Conservation (phyloP, 495 filamentous ascomycete genomes). For the Aspergillus leporis region DNA sequence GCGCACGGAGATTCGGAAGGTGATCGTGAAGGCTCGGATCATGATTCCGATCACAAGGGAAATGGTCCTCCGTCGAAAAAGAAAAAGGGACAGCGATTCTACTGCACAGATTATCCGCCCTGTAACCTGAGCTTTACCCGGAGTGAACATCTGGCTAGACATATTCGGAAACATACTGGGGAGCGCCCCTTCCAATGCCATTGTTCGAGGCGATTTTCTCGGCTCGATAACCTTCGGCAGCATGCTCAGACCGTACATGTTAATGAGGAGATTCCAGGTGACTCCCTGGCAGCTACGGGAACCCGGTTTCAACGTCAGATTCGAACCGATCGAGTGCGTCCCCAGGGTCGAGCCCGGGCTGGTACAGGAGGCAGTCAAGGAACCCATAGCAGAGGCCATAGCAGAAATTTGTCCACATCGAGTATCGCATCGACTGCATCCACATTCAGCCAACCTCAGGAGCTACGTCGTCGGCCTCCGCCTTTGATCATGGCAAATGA, state of each 20-base stretch:
- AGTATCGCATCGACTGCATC: slow-evolving; percentile 79
- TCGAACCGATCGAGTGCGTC: slow-evolving; percentile 78
- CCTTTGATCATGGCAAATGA: slow-evolving; percentile 84
- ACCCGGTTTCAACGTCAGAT: slow-evolving; percentile 94
- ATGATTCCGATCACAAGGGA: slow-evolving; percentile 54
- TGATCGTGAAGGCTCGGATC: slow-evolving; percentile 73
- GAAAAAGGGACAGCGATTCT: slow-evolving; percentile 96
- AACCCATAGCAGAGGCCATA: slow-evolving; percentile 72
- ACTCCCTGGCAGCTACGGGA: slow-evolving; percentile 91
- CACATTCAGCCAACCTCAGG: slow-evolving; percentile 59
- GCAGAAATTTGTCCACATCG: slow-evolving; percentile 79
- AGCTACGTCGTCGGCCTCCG: slow-evolving; percentile 71
- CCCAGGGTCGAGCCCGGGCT: slow-evolving; percentile 69
- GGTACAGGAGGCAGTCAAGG: slow-evolving; percentile 70
- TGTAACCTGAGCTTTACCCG: slow-evolving; percentile 94
- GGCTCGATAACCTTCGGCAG: slow-evolving; percentile 92
- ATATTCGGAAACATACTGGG: slow-evolving; percentile 97
- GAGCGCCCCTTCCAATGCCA: slow-evolving; percentile 98
- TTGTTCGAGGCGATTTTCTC: slow-evolving; percentile 92
- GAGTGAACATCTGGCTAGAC: slow-evolving; percentile 92
- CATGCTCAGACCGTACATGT: slow-evolving; percentile 98
- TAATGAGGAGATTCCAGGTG: slow-evolving; percentile 92
- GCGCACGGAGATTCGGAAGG: slow-evolving; percentile 73
- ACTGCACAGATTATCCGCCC: slow-evolving; percentile 94
- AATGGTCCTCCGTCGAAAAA: slow-evolving; percentile 73